Base-by-base conservation (phyloP, 768 basidiomycete species). In the Epithele typhae region DNA sequence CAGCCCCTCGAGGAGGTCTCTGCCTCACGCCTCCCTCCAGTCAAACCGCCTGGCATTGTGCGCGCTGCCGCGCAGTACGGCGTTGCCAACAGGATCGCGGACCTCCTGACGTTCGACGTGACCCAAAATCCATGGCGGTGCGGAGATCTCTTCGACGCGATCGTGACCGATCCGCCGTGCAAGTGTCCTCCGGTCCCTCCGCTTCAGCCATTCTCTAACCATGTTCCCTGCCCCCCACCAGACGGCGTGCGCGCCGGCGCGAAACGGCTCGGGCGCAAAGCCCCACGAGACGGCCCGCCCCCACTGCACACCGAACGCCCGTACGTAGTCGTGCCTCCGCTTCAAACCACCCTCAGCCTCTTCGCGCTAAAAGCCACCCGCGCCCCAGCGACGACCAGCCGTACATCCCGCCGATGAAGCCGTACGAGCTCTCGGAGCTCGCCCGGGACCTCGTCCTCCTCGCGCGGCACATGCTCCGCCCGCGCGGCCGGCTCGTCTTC, bases 141-240 rank as follows among this genome's bases (percentile, higher is more conserved):
- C 53, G 96, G 94, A 6, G 84, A 77, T 8, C 66, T 98, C 24
- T 90, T 99, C 53, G 96, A 99, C 58, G 92, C 94, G 0, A 93
- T 98, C 51, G 70, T 96, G 25, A 94, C 93, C 0, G 93, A 96
- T 65, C 93, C 93, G 37, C 93, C 93, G 10, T 96, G 92, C 92
- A 65, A 61, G 87, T 64, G 7, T 32, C 32, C 43, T 34, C 19
- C 52, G 40, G n/a, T 36, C 38, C 14, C 41, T 32, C 30, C 25
- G 11, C n/a, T n/a, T n/a, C n/a, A n/a, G n/a, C n/a, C n/a, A n/a
- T n/a, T n/a, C n/a, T n/a, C n/a, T n/a, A n/a, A n/a, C n/a, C n/a
- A n/a, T n/a, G n/a, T n/a, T n/a, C n/a, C n/a, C n/a, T n/a, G n/a
- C n/a, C n/a, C n/a, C 8, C 14, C 27, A 7, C 27, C 39, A 87